Evolutionary conservation across 139 green algal species (phyloP).

Genomic region (Chlamydomonas schloesseri): DNA sequence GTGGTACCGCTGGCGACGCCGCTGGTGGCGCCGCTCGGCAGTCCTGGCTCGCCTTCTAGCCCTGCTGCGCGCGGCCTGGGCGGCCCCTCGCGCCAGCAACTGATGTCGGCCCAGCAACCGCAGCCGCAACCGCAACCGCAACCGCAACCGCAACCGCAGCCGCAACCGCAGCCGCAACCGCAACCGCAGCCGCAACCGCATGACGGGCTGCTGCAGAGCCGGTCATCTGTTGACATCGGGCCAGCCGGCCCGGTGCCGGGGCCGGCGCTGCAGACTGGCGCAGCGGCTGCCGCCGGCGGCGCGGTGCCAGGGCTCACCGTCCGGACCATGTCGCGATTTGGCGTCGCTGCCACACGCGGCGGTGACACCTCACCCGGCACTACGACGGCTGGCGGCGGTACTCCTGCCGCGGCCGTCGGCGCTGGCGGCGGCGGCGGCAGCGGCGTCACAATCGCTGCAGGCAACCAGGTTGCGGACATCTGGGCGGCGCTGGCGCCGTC

Average conservation of each 20-base stretch:
- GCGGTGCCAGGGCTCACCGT: too few species aligned
- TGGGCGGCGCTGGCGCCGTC: slow-evolving; percentile 22
- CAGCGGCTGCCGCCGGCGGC: too few species aligned
- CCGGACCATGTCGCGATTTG: too few species aligned
- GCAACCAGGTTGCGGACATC: not conserved
- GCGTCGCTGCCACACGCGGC: too few species aligned
- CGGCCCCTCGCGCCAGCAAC: slow-evolving; percentile 5
- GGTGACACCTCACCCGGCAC: too few species aligned
- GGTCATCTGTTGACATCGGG: too few species aligned
- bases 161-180: too few species aligned
- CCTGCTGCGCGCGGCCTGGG: not conserved
- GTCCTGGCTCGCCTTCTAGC: not conserved
- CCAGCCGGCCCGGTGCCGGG: too few species aligned
- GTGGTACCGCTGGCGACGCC: slow-evolving; percentile 35
- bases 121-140: not conserved
- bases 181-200: not conserved
- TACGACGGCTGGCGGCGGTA: not conserved
- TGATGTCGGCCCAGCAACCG: not conserved
- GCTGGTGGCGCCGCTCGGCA: slow-evolving; percentile 21
- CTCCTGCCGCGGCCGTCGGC: not conserved
- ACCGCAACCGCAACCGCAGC: not conserved
- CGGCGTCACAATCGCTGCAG: too few species aligned
- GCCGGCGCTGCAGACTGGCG: too few species aligned
- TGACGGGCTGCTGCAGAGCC: too few species aligned
- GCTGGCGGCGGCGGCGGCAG: too few species aligned